phyloP scores from a whole-genome alignment of 106 monocot species.

The Xerophyta viscosa region DNA sequence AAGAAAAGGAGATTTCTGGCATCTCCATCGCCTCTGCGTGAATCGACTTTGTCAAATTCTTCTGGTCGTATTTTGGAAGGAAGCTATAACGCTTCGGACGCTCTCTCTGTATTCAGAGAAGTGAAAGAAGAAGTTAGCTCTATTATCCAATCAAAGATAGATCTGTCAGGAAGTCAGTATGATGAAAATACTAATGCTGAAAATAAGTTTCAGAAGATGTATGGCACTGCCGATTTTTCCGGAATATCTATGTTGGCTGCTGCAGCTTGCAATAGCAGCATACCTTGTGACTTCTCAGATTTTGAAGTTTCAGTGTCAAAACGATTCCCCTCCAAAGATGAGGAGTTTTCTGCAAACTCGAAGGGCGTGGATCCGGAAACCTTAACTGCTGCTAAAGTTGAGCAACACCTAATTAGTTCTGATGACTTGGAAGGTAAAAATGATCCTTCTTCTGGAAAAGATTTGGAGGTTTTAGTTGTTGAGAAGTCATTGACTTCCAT shows the following conservation, averaged over 20 bases:
- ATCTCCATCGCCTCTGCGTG: constrained; percentile 34
- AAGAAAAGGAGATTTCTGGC: constrained; percentile 77
- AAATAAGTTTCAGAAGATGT: constrained; percentile 1
- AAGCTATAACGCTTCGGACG: not conserved
- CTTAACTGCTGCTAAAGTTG: not conserved
- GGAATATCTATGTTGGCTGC: constrained; percentile 90
- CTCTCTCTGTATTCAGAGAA: not conserved
- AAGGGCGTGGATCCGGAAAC: constrained; percentile 10
- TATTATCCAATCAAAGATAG: not conserved
- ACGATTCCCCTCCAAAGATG: constrained; percentile 12
- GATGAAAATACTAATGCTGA: constrained; percentile 5
- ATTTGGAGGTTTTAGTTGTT: constrained; percentile 4
- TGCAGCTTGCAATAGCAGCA: constrained; percentile 59
- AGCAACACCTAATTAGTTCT: not conserved
- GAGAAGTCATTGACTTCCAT: constrained; percentile 9
- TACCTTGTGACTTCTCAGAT: constrained; percentile 12
- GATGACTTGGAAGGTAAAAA: constrained; percentile 11
- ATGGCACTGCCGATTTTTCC: constrained; percentile 59
- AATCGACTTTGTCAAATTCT: constrained; percentile 17
- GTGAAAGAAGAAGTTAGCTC: constrained; percentile 8
- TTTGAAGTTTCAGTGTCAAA: constrained; percentile 6
- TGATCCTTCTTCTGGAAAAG: constrained; percentile 4
- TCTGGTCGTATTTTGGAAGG: constrained; percentile 4
- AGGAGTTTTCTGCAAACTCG: constrained; percentile 1
- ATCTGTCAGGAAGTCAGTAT: not conserved